A percentile compares a stretch with the other conserved stretches of the same genome.
Evolutionary conservation across 2,329 filamentous ascomycete genomes (phyloP).

Genomic region (Teratosphaeria pseudoeucalypti): DNA sequence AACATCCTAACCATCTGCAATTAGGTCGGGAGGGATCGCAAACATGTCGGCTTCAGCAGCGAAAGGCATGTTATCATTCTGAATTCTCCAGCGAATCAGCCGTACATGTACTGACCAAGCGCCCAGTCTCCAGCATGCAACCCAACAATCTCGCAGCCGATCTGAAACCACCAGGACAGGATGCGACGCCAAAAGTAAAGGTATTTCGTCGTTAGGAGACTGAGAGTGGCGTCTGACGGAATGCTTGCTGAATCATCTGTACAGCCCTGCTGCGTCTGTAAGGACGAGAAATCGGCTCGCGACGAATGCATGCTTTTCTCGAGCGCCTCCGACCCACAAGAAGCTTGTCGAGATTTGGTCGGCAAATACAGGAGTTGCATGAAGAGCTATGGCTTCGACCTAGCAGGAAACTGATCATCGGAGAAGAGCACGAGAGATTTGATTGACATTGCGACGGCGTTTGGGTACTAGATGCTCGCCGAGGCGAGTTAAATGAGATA

Average conservation of each 20-base stretch:
- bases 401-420: neutral
- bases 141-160: slow-evolving; percentile 37
- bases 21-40: neutral
- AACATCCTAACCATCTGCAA: neutral
- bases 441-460: slow-evolving; percentile 2
- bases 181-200: slow-evolving; percentile 35
- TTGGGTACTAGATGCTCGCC: neutral
- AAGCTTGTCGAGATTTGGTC: slow-evolving; percentile 73
- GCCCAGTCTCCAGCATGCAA: slow-evolving; percentile 9
- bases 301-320: slow-evolving; percentile 99
- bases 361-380: slow-evolving; percentile 85
- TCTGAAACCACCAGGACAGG: slow-evolving; percentile 29
- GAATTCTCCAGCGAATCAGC: neutral
- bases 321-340: slow-evolving; percentile 66
- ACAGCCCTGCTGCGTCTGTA: slow-evolving; percentile 96
- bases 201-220: slow-evolving; percentile 14
- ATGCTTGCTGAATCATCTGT: neutral
- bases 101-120: neutral
- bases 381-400: slow-evolving; percentile 81
- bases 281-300: slow-evolving; percentile 79
- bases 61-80: slow-evolving; percentile 5
- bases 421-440: neutral
- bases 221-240: neutral
- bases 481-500: neutral
- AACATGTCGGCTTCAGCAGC: slow-evolving; percentile 11